These are phyloP conservation scores for Colletotrichum tofieldiae DNA, from an alignment of 2,329 filamentous ascomycete species.

Conservation along the genomic window DNA sequence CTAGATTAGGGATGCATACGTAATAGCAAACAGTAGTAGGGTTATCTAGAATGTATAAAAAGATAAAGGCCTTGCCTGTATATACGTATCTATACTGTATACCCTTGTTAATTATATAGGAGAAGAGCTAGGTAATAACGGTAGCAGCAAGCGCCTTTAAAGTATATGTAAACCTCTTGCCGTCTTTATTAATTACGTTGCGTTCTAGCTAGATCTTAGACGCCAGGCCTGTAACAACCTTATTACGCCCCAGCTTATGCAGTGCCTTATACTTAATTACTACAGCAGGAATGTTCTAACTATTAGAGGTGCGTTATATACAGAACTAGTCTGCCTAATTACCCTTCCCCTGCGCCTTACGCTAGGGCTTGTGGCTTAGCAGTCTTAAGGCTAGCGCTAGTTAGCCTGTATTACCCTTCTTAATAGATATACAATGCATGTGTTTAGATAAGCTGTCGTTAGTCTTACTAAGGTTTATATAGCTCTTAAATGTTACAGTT, in stretches of 20 bases:
- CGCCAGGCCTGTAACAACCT: no score
- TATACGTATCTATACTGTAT: slow-evolving; percentile 55
- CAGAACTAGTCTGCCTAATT: no score
- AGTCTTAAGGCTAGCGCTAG: no score
- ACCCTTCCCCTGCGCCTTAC: no score
- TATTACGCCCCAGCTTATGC: slow-evolving; percentile 51
- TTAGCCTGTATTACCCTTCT: no score
- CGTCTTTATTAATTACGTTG: slow-evolving; percentile 51
- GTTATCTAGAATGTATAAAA: slow-evolving; percentile 51
- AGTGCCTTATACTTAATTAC: slow-evolving; percentile 58
- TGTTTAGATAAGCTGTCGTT: no score
- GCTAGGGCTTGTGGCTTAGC: no score
- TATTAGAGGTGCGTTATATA: background rate
- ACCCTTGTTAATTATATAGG: slow-evolving; percentile 55
- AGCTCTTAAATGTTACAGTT: no score
- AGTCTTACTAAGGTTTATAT: no score
- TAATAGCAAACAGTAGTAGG: background rate
- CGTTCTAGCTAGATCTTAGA: slow-evolving; percentile 5
- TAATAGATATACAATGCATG: no score
- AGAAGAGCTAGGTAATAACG: slow-evolving; percentile 58
- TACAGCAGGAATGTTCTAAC: slow-evolving; percentile 45
- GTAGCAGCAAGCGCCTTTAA: slow-evolving; percentile 52
- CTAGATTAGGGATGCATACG: slow-evolving; percentile 43
- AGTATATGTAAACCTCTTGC: slow-evolving; percentile 44
- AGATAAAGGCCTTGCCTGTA: slow-evolving; percentile 49